Evolutionary conservation across 257 asterid species (phyloP), one percentile per base, ranked within the genome.

Genomic region (Phtheirospermum japonicum): DNA sequence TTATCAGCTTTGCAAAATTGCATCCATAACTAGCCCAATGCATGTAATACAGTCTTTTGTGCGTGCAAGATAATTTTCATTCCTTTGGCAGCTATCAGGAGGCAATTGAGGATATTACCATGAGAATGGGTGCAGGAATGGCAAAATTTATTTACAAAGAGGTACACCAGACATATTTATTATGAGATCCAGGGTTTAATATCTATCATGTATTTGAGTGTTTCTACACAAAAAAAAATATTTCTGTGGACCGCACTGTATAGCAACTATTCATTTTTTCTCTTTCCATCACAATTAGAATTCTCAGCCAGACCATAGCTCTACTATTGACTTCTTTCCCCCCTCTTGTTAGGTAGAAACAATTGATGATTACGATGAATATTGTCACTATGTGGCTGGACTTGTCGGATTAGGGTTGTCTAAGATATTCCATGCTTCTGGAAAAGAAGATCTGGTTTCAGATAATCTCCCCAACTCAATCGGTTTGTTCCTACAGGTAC

Each of bases 51-150:
- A 51, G n/a, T 32, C n/a, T 26, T 60, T 11, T 43, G 57, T 67
- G 71, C 40, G 18, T 60, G 55, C 46, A 34, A 59, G 37, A 28
- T 66, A 62, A 61, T 49, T 56, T 18, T 64, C 34, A 26, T 74
- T 57, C 66, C 42, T 66, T 75, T 63, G 79, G 81, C 84, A 92
- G 97, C 78, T 89, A 89, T 73, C 93, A 89, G 74, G 85, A 83
- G 69, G 97, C 95, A 55, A 92, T 92, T 73, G 94, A 89, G 86
- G 96, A 92, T 70, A 85, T 89, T 72, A 89, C 99, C 71, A 80
- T 76, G 99, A 89, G 87, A 73, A 92, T 89, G 99, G 99, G 97
- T 61, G 91, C 96, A 59, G 99, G 97, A 71, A 89, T 92, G 99
- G 97, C 97, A 72, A 92, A 92, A 74, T 92, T 83, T 73, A 92